Percentiles rank a stretch among this genome's conserved stretches.
These are phyloP conservation scores for Aspergillus sparsus DNA, from an alignment of 495 filamentous ascomycete species.

Conservation along the genomic window DNA sequence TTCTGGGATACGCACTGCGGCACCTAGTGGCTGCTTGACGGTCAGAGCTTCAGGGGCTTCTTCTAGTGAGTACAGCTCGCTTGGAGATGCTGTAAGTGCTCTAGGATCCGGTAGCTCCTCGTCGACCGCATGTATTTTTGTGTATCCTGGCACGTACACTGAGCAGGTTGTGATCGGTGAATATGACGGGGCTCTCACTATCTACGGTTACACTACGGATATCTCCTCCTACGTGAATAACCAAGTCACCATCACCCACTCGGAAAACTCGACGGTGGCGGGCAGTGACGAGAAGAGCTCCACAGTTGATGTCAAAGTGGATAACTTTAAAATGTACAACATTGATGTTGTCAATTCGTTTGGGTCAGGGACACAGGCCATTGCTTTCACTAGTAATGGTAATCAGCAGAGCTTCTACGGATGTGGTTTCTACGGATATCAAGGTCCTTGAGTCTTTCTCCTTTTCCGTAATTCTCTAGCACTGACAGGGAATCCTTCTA, in stretches of 20 bases:
- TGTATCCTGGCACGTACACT: not conserved
- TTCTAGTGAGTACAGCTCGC: not conserved
- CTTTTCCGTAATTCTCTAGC: no score
- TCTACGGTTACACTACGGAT: not conserved
- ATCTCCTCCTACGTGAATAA: slow-evolving; percentile 52
- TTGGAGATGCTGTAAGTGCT: not conserved
- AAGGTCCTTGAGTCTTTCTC: no score
- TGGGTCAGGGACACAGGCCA: slow-evolving; percentile 32
- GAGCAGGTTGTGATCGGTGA: not conserved
- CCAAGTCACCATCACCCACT: slow-evolving; percentile 59
- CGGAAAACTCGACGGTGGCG: slow-evolving; percentile 44
- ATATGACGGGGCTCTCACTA: not conserved
- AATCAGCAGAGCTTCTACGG: no score
- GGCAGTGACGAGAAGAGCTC: slow-evolving; percentile 48
- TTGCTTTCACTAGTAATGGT: slow-evolving; percentile 38
- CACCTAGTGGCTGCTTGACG: not conserved
- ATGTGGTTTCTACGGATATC: no score
- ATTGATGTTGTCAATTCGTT: slow-evolving; percentile 58
- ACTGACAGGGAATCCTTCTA: slow-evolving; percentile 32
- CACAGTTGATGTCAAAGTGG: slow-evolving; percentile 55
- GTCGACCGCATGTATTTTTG: not conserved
- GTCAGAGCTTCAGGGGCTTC: not conserved
- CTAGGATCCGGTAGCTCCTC: not conserved
- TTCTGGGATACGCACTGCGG: not conserved
- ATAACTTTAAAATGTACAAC: slow-evolving; percentile 59